A percentile compares a stretch with the other conserved stretches of the same genome.
phyloP scores from a whole-genome alignment of 208 protist genomes.

The Tetramitus jugosus region DNA sequence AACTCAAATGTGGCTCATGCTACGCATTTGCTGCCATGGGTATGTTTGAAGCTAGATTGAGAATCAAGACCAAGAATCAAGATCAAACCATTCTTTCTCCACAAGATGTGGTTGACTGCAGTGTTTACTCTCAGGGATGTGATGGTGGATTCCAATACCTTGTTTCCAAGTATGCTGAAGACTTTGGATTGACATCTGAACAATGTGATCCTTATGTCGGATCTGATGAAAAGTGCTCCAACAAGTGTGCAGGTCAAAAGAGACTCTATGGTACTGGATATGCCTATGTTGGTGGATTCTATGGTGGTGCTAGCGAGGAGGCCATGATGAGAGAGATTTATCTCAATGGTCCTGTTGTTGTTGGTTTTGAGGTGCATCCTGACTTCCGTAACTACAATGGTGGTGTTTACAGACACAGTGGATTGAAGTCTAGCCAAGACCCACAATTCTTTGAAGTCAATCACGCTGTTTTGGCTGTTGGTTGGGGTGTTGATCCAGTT shows the following conservation, averaged over 20 bases:
- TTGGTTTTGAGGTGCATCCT: slow-evolving; percentile 11
- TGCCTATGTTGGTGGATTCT: slow-evolving; percentile 7
- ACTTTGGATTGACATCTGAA: neutral
- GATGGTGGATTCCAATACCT: neutral
- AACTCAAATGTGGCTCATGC: neutral
- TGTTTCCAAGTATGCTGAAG: neutral
- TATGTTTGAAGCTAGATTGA: neutral
- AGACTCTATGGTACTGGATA: neutral
- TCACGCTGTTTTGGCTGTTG: slow-evolving; percentile 70
- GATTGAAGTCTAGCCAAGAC: neutral
- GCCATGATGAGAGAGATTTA: slow-evolving; percentile 6
- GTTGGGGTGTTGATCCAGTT: slow-evolving; percentile 65
- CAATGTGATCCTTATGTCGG: neutral
- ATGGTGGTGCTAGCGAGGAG: neutral
- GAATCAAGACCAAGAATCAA: neutral
- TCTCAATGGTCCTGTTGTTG: neutral
- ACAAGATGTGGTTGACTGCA: neutral
- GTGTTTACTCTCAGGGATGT: neutral
- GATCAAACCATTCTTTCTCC: neutral
- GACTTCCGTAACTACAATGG: neutral
- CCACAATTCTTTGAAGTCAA: neutral
- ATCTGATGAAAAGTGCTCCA: neutral
- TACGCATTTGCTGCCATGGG: neutral
- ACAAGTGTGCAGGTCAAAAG: neutral
- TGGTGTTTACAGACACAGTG: slow-evolving; percentile 1